Percentiles rank a stretch among this genome's conserved stretches.
phyloP scores from a whole-genome alignment of 139 green algal species.

The Dunaliella primolecta region DNA sequence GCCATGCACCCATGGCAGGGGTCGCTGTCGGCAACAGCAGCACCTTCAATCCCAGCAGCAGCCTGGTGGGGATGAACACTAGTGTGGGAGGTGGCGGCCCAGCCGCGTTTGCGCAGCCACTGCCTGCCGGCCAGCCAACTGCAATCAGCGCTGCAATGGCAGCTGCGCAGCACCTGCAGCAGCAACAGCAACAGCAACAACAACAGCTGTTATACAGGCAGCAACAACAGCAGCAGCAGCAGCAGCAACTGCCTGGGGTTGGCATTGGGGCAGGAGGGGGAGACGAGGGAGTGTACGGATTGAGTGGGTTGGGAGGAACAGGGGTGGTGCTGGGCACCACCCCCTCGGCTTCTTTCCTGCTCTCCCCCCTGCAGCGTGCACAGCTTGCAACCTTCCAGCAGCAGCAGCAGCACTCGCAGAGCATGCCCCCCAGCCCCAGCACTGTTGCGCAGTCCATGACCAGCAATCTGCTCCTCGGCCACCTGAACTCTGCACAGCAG shows the following conservation, averaged over 20 bases:
- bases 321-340: background rate
- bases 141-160: background rate
- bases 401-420: slow-evolving; percentile 14
- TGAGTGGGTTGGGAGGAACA: background rate
- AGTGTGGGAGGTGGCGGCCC: too few species aligned
- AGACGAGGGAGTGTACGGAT: too few species aligned
- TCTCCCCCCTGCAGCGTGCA: slow-evolving; percentile 6
- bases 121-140: too few species aligned
- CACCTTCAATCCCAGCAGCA: too few species aligned
- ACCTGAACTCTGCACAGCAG: background rate
- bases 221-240: background rate
- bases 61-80: too few species aligned
- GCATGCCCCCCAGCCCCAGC: background rate
- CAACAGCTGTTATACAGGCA: background rate
- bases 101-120: too few species aligned
- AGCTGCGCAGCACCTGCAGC: background rate
- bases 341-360: slow-evolving; percentile 19
- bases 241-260: background rate
- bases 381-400: background rate
- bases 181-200: slow-evolving; percentile 3
- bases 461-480: background rate
- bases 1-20: too few species aligned
- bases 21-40: too few species aligned
- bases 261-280: background rate
- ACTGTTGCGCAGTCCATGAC: background rate